A percentile compares a stretch with the other conserved stretches of the same genome.
Evolutionary conservation across 2,329 filamentous ascomycete genomes (phyloP).

Genomic region (Colletotrichum echinochloae): DNA sequence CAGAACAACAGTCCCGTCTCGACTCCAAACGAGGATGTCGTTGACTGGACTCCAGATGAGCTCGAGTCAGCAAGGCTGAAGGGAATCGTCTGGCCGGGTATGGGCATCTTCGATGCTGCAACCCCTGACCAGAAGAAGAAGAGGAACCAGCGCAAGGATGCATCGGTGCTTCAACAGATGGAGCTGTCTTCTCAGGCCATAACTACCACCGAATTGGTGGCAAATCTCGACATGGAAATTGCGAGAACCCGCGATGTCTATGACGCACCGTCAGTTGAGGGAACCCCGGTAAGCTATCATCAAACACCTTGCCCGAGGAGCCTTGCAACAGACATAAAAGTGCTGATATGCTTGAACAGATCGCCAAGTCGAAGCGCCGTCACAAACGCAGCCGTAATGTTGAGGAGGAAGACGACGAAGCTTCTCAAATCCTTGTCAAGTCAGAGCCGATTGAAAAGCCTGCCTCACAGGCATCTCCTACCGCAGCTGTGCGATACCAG

Average conservation of each 20-base stretch:
- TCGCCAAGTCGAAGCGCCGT: constrained; percentile 21
- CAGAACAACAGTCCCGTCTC: constrained; percentile 4
- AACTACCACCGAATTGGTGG: constrained; percentile 73
- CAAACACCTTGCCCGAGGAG: too few relatives aligned
- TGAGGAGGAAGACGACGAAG: constrained; percentile 3
- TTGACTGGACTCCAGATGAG: constrained; percentile 22
- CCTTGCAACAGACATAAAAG: neutral
- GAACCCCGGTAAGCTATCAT: constrained; percentile 59
- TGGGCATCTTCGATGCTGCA: constrained; percentile 85
- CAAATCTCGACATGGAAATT: constrained; percentile 63
- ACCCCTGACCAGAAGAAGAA: constrained; percentile 78
- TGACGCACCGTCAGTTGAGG: constrained; percentile 66
- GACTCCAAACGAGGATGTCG: constrained; percentile 5
- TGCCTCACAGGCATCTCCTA: neutral
- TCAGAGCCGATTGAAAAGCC: constrained; percentile 10
- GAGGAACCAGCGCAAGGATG: constrained; percentile 82
- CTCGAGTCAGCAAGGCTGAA: constrained; percentile 60
- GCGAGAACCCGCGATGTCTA: constrained; percentile 69
- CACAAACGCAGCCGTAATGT: constrained; percentile 14
- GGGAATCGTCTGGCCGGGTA: constrained; percentile 80
- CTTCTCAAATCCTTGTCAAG: constrained; percentile 21
- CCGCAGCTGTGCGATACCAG: neutral
- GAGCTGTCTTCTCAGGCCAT: constrained; percentile 73
- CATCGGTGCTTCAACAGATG: constrained; percentile 76
- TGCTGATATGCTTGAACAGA: neutral